Base-by-base conservation (phyloP, 306 rosid genomes). In the Astragalus glycyphyllos region DNA sequence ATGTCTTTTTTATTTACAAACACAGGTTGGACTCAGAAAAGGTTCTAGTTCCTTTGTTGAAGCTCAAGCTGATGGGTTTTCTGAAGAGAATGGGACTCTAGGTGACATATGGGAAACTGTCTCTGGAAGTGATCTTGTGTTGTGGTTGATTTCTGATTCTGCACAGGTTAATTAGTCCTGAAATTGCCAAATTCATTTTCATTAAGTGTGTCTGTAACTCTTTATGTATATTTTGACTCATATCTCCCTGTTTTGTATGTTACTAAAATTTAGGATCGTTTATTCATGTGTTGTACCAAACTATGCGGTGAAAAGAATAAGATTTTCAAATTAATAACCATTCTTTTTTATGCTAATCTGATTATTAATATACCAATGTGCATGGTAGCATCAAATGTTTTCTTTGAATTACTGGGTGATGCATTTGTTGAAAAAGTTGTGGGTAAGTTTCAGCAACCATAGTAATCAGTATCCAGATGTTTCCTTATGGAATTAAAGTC, bases 81-180 rank as follows among this genome's bases (percentile, higher is more conserved):
- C 78, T 6, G 97, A 92, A 80, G 98, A 90, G 76, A 86, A 71
- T 75, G 98, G 98, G 49, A 90, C 98, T 65, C 81, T 92, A 66
- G 98, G 97, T 59, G 98, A 92, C 71, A 86, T 92, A 37, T 90
- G 84, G 77, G 96, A 90, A 77, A 90, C 97, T 38, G 40, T 92
- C 65, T 82, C 93, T 0, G 82, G 85, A 48, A 90, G 97, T 75
- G 98, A 93, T 83, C 97, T 92, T 40, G 97, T 90, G 66, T 69
- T 93, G 90, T 88, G 90, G 9, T 84, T 93, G 49, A 93, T 93
- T 79, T 93, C 97, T 74, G 98, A 93, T 80, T 79, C 98, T 42
- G 98, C 98, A 0, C 97, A 93, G 96, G 98, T 88, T 72, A 41
- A 83, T 84, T 37, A 7, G n/a, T 67, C 29, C 40, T 23, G 17